Percentiles rank a stretch among this genome's conserved stretches.
Evolutionary conservation across 192 early-diverging fungal species (phyloP).

Genomic region (Backusella luteola): DNA sequence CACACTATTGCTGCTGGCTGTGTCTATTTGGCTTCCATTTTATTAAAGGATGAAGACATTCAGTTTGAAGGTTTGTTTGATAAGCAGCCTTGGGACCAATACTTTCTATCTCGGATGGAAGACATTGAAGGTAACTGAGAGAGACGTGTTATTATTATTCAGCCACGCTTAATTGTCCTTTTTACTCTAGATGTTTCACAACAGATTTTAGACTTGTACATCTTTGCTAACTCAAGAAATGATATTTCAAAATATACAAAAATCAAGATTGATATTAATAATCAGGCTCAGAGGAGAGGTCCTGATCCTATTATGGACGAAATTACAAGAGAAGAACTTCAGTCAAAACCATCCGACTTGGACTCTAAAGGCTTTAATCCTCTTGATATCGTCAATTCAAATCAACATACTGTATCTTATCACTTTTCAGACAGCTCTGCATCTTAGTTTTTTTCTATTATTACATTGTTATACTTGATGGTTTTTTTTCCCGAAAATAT

Average conservation of each 20-base stretch:
- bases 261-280: constrained; percentile 50
- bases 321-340: constrained; percentile 17
- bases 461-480: background rate
- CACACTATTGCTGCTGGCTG: constrained; percentile 62
- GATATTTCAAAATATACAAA: constrained; percentile 38
- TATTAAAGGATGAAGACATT: constrained; percentile 35
- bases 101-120: constrained; percentile 44
- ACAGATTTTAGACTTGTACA: constrained; percentile 51
- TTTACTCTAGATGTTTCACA: constrained; percentile 44
- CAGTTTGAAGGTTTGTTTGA: constrained; percentile 32
- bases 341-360: constrained; percentile 10
- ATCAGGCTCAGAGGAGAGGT: constrained; percentile 32
- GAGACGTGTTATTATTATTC: background rate
- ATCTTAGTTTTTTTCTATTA: background rate
- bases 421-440: constrained; percentile 21
- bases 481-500: background rate
- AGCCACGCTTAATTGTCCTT: background rate
- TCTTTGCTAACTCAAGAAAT: constrained; percentile 34
- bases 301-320: constrained; percentile 19
- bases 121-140: constrained; percentile 55
- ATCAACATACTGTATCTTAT: constrained; percentile 35
- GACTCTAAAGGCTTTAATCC: constrained; percentile 17
- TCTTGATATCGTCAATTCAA: constrained; percentile 30
- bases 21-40: constrained; percentile 53
- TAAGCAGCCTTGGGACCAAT: constrained; percentile 48